Evolutionary conservation across 495 filamentous ascomycete species (phyloP).

Genomic region (Penicillium psychrofluorescens): DNA sequence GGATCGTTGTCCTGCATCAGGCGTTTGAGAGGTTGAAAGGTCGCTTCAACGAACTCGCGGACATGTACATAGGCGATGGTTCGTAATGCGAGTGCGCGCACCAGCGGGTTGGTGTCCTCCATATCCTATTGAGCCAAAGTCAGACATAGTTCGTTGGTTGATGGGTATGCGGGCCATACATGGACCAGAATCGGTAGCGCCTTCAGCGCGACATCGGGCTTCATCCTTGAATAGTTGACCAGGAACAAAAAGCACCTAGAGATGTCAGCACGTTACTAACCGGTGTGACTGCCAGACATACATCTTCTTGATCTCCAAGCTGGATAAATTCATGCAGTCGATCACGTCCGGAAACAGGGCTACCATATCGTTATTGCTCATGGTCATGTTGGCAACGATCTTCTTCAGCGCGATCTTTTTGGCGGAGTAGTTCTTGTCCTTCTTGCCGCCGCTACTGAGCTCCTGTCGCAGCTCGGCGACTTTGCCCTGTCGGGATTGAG

Average conservation of each 20-base stretch:
- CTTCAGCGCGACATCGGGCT: constrained; percentile 89
- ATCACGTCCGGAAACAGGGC: constrained; percentile 94
- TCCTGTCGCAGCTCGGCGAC: constrained; percentile 94
- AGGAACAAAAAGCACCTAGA: constrained; percentile 92
- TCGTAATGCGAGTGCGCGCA: constrained; percentile 84
- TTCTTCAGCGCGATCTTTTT: constrained; percentile 99
- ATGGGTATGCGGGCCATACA: constrained; percentile 40
- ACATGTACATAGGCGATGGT: constrained; percentile 98
- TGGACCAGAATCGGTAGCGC: constrained; percentile 81
- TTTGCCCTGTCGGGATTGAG: constrained; percentile 72
- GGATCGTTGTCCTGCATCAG: constrained; percentile 85
- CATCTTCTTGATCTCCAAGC: constrained; percentile 99
- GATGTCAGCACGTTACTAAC: constrained; percentile 2
- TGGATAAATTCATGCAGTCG: constrained; percentile 86
- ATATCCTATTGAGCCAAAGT: constrained; percentile 59
- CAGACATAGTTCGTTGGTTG: background rate
- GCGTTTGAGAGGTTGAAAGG: constrained; percentile 72
- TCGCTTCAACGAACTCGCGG: constrained; percentile 89
- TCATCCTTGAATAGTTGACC: constrained; percentile 93
- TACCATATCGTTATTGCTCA: constrained; percentile 99
- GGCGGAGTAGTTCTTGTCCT: constrained; percentile 93
- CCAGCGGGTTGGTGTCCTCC: constrained; percentile 86
- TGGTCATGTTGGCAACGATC: constrained; percentile 99
- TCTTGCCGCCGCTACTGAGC: constrained; percentile 88
- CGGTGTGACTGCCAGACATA: constrained; percentile 31